phyloP scores from a whole-genome alignment of 495 filamentous ascomycete species.

The Clohesyomyces aquaticus region DNA sequence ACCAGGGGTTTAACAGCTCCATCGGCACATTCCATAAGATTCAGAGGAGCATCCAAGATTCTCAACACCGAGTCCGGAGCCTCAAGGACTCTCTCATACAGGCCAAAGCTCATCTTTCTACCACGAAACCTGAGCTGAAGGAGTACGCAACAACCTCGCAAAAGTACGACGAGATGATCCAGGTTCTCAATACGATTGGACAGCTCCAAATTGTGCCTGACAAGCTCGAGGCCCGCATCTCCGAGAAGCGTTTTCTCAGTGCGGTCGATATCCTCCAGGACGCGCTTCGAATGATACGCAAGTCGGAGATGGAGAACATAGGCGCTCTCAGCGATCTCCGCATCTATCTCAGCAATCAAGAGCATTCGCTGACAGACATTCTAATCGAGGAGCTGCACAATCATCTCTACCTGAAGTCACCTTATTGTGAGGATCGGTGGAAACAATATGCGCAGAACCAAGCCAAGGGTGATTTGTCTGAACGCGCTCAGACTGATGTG shows the following conservation, averaged over 20 bases:
- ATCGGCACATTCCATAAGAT: slow-evolving; percentile 99
- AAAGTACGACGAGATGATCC: slow-evolving; percentile 88
- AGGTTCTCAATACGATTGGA: slow-evolving; percentile 80
- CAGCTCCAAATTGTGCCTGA: slow-evolving; percentile 90
- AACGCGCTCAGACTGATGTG: slow-evolving; percentile 28
- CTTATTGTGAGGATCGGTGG: slow-evolving; percentile 95
- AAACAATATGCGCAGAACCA: slow-evolving; percentile 60
- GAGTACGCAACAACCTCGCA: slow-evolving; percentile 82
- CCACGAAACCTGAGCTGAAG: slow-evolving; percentile 89
- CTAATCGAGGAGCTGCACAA: slow-evolving; percentile 95
- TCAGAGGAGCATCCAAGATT: slow-evolving; percentile 85
- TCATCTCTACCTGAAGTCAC: slow-evolving; percentile 95
- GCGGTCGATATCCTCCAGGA: slow-evolving; percentile 92
- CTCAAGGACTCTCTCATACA: slow-evolving; percentile 81
- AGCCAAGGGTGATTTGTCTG: slow-evolving; percentile 28
- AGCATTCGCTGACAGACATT: slow-evolving; percentile 85
- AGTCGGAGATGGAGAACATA: slow-evolving; percentile 88
- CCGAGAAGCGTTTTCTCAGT: slow-evolving; percentile 91
- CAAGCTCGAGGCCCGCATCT: slow-evolving; percentile 87
- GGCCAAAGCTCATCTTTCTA: slow-evolving; percentile 79
- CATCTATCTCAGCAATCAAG: slow-evolving; percentile 89
- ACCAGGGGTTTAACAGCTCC: slow-evolving; percentile 98
- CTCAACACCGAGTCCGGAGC: slow-evolving; percentile 79
- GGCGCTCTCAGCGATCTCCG: slow-evolving; percentile 84
- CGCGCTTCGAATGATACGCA: slow-evolving; percentile 77